Conservation (phyloP, 1,284 basidiomycete genomes). For the Termitomyces sp. region DNA sequence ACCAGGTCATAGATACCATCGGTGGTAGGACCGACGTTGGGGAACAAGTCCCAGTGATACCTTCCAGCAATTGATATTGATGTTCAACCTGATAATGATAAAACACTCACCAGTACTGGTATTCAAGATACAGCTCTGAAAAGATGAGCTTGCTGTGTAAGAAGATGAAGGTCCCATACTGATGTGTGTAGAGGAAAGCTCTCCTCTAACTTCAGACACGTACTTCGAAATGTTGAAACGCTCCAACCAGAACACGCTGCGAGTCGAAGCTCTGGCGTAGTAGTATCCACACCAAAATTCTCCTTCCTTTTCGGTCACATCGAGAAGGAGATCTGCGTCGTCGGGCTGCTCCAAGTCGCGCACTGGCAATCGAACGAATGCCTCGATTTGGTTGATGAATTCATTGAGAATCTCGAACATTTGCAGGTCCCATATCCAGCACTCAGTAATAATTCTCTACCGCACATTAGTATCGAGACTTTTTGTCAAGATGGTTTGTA, state of each 20-base stretch:
- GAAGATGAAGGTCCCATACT: slow-evolving; percentile 13
- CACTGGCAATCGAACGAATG: slow-evolving; percentile 10
- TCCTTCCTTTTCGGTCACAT: slow-evolving; percentile 6
- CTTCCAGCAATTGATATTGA: slow-evolving; percentile 7
- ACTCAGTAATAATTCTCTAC: slow-evolving; percentile 21
- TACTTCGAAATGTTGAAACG: slow-evolving; percentile 7
- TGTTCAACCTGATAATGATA: neutral
- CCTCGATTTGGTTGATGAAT: slow-evolving; percentile 17
- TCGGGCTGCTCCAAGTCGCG: slow-evolving; percentile 7
- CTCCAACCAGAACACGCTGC: slow-evolving; percentile 23
- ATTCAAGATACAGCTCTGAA: slow-evolving; percentile 20
- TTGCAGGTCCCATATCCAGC: slow-evolving; percentile 19
- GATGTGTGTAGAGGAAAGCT: slow-evolving; percentile 16
- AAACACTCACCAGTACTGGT: slow-evolving; percentile 21
- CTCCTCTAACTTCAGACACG: slow-evolving; percentile 18
- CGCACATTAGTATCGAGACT: neutral
- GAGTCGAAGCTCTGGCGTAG: slow-evolving; percentile 17
- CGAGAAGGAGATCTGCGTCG: slow-evolving; percentile 20
- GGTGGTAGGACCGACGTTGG: slow-evolving; percentile 11
- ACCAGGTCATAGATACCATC: slow-evolving; percentile 13
- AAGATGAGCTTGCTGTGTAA: neutral
- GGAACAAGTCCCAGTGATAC: slow-evolving; percentile 22
- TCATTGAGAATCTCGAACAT: neutral
- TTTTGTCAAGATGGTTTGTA: neutral
- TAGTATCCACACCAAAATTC: slow-evolving; percentile 23